Conservation (phyloP, 2,329 filamentous ascomycete species). For the Aulographum hederae region DNA sequence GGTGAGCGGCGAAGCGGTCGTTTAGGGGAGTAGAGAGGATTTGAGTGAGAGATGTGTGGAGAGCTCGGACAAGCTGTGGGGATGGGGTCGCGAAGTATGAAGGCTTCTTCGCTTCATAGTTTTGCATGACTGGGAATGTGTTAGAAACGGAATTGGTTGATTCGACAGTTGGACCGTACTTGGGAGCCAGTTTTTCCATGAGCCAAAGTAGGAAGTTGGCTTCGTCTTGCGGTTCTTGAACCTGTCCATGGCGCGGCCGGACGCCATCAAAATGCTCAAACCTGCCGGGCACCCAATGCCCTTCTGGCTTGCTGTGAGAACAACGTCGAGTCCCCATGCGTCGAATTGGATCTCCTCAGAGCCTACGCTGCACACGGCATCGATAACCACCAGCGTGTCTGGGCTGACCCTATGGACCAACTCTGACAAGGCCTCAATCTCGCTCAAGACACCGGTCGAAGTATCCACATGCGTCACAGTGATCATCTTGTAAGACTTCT, state of each 20-base stretch:
- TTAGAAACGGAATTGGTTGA: slow-evolving; percentile 8
- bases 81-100: slow-evolving; percentile 97
- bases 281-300: slow-evolving; percentile 91
- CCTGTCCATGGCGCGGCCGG: slow-evolving; percentile 64
- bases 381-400: slow-evolving; percentile 78
- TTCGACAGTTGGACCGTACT: slow-evolving; percentile 33
- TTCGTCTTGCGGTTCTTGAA: slow-evolving; percentile 68
- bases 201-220: slow-evolving; percentile 81
- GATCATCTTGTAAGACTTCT: slow-evolving; percentile 85
- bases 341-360: slow-evolving; percentile 94
- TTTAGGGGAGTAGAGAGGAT: slow-evolving; percentile 66
- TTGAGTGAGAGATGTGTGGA: slow-evolving; percentile 75
- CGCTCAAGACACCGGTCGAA: slow-evolving; percentile 85
- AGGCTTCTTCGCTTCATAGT: slow-evolving; percentile 94
- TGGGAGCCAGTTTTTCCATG: slow-evolving; percentile 92
- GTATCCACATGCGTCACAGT: slow-evolving; percentile 97
- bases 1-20: slow-evolving; percentile 70
- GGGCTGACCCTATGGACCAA: slow-evolving; percentile 75
- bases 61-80: slow-evolving; percentile 79
- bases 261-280: slow-evolving; percentile 86
- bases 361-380: slow-evolving; percentile 93
- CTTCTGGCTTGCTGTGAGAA: slow-evolving; percentile 91
- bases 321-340: slow-evolving; percentile 80
- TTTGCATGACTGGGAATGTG: slow-evolving; percentile 62
- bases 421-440: slow-evolving; percentile 69